Base-by-base conservation (phyloP, 2,329 filamentous ascomycete species). In the Lasiodiplodia sp. region DNA sequence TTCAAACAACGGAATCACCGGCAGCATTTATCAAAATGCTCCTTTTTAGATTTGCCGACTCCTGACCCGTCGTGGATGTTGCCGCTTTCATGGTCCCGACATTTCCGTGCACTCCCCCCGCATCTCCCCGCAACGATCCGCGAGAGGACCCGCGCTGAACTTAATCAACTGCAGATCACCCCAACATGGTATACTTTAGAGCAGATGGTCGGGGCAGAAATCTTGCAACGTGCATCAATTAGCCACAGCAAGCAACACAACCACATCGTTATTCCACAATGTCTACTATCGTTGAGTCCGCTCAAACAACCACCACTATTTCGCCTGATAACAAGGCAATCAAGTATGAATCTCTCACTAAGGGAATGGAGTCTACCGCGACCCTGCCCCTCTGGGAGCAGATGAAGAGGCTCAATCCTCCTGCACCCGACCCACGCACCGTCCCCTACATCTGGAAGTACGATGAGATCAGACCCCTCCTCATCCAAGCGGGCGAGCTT, bases 331-430 rank as follows among this genome's bases (percentile, higher is more conserved):
- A 18, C 55, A 38, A 57, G 21, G n/a, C 10, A 10, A 5, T 34
- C 7, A 18, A 31, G 3, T 57, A 57, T 28, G 4, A 21, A 1
- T 16, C n/a, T 8, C 55, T 57, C 62, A 69, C 16, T 47, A 44
- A 21, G 25, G 56, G 53, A 55, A 57, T 64, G 72, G 23, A 73
- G 67, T 4, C 70, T 73, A 16, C 49, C 47, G 31, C 44, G 7
- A 65, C 62, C 31, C 47, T 53, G 11, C 85, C 84, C 0, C 72
- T 87, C 4, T 87, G 85, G 85, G 78, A 78, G 3, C 80, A 84
- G 55, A 86, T 87, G 83, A 76, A 74, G 40, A 73, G 73, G 31
- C 79, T 86, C 71, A 85, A 85, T 16, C 83, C 84, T 4, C 81
- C 83, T 1, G 74, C 75, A 0, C 85, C 85, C 1, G 83, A 83